Base-by-base conservation (phyloP, 2,329 filamentous ascomycete genomes). In the Madurella fahalii region DNA sequence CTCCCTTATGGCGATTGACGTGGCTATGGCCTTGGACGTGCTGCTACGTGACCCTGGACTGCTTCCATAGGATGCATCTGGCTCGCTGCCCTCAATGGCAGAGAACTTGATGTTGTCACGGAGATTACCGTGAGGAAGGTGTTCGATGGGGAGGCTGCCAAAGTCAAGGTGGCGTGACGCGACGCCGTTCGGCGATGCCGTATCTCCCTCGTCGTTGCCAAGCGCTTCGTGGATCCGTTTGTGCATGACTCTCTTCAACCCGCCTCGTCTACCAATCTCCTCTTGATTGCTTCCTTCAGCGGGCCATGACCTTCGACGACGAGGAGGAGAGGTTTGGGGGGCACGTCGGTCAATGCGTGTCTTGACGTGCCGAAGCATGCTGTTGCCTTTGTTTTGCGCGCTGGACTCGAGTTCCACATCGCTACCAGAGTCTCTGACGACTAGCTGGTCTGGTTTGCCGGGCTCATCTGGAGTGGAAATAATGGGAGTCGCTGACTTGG, bases 221-320 rank as follows among this genome's bases (percentile, higher is more conserved):
- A 84, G 69, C 60, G 84, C 81, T 42, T 82, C 75, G 57, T 79
- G 78, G n/a, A n/a, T n/a, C n/a, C 80, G 74, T 60, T 76, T 77
- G 47, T 78, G 76, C 66, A 80, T 77, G 9, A 83, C 68, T 17
- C 80, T 74, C 60, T 74, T 79, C 51, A 84, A 66, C 60, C 84
- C 81, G 30, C 79, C 80, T 59, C 80, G 74, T 30, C 80, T 73
- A 49, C 79, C 76, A 42, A 81, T 63, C 58, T 81, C 78, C 57
- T 81, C 79, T 20, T 80, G 71, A 45, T 75, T 80, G 47, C 71
- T 73, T 12, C 76, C 74, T 32, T 75, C 67, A 15, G 73, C 73
- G 4, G 69, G 69, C 34, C 68, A 72, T 2, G 74, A 73, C 37
- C 69, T 70, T 31, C 72, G 65, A 44, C 71, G 75, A 44, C 71